Conservation (phyloP, 768 basidiomycete species). For the Russula ochroleuca region DNA sequence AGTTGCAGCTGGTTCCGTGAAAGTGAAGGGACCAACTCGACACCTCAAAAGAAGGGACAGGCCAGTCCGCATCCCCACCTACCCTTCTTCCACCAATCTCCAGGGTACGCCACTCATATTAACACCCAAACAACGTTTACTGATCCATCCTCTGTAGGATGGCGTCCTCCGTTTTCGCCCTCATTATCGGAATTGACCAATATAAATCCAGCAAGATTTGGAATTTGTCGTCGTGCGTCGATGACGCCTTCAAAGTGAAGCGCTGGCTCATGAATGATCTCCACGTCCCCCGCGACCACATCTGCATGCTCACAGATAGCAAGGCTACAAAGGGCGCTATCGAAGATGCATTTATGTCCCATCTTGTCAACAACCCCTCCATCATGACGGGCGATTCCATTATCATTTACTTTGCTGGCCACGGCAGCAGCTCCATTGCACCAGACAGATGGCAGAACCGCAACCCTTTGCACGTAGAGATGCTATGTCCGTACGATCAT, state of each 20-base stretch:
- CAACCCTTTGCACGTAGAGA: constrained; percentile 44
- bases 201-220: constrained; percentile 59
- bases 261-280: constrained; percentile 55
- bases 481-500: constrained; percentile 65
- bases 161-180: constrained; percentile 52
- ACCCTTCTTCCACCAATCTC: constrained; percentile 7
- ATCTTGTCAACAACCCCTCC: constrained; percentile 56
- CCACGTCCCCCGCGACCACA: constrained; percentile 54
- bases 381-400: constrained; percentile 62
- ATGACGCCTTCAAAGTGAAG: constrained; percentile 57
- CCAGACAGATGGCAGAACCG: constrained; percentile 57
- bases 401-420: constrained; percentile 69
- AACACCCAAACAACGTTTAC: background rate
- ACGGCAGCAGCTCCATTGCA: constrained; percentile 56
- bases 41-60: constrained; percentile 17
- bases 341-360: constrained; percentile 55
- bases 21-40: background rate
- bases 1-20: background rate
- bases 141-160: constrained; percentile 31
- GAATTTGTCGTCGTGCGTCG: constrained; percentile 62
- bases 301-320: constrained; percentile 52
- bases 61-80: background rate
- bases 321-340: constrained; percentile 60
- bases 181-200: constrained; percentile 64
- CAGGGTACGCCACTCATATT: constrained; percentile 7